A percentile compares a stretch with the other conserved stretches of the same genome.
Evolutionary conservation across 176 grass and related monocot species (phyloP).

Genomic region (Rhynchospora breviuscula): DNA sequence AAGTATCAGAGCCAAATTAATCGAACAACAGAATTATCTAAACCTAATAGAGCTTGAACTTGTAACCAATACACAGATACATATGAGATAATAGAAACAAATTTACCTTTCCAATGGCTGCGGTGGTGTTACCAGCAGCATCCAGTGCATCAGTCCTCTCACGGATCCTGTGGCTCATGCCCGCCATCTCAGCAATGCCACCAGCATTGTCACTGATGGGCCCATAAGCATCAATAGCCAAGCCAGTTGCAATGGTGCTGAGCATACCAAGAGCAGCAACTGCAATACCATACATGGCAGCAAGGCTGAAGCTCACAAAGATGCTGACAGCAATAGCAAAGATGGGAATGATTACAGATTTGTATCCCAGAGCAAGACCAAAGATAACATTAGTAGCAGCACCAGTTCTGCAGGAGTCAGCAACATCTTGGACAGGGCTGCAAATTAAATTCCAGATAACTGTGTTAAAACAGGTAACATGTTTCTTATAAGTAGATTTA

Average conservation of each 20-base stretch:
- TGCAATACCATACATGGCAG: slow-evolving; percentile 85
- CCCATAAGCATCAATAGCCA: slow-evolving; percentile 90
- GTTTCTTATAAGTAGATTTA: neutral
- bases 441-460: slow-evolving; percentile 8
- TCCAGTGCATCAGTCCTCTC: slow-evolving; percentile 94
- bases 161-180: slow-evolving; percentile 93
- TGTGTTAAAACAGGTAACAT: neutral
- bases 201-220: slow-evolving; percentile 96
- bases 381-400: slow-evolving; percentile 92
- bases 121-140: slow-evolving; percentile 87
- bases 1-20: neutral
- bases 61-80: neutral
- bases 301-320: slow-evolving; percentile 81
- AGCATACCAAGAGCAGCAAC: slow-evolving; percentile 94
- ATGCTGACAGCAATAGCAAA: slow-evolving; percentile 88
- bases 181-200: slow-evolving; percentile 93
- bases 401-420: slow-evolving; percentile 87
- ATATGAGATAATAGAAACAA: neutral
- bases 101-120: slow-evolving; percentile 85
- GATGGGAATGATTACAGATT: slow-evolving; percentile 87
- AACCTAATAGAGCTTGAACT: neutral
- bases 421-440: slow-evolving; percentile 91
- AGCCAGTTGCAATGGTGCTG: slow-evolving; percentile 84
- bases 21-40: neutral
- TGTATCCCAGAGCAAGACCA: slow-evolving; percentile 84